Conservation (phyloP, 352 stramenopile genomes). For the Pythium diclinum region DNA sequence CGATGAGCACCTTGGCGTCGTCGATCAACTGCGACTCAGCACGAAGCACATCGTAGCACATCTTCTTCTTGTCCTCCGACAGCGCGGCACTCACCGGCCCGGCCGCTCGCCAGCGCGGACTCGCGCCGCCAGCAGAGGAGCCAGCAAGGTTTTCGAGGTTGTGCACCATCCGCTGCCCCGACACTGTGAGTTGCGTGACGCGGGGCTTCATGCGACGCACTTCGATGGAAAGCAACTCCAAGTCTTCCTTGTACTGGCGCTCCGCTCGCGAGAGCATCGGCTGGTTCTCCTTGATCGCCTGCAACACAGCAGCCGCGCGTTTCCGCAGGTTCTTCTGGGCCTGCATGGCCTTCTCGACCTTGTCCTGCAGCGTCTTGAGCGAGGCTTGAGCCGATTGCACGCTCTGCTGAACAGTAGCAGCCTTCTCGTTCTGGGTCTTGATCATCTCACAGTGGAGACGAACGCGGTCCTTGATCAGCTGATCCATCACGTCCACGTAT, state of each 20-base stretch:
- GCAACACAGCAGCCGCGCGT: conserved; percentile 67
- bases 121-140: conserved; percentile 24
- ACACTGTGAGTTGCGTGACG: conserved; percentile 66
- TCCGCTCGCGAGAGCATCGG: conserved; percentile 70
- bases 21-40: conserved; percentile 83
- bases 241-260: conserved; percentile 63
- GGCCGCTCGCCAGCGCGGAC: conserved; percentile 2
- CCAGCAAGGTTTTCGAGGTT: conserved; percentile 40
- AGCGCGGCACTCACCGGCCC: conserved; percentile 20
- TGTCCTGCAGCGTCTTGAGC: conserved; percentile 45
- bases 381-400: conserved; percentile 31
- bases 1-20: conserved; percentile 64
- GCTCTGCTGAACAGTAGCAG: conserved; percentile 37
- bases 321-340: conserved; percentile 75
- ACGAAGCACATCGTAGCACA: conserved; percentile 78
- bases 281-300: conserved; percentile 84
- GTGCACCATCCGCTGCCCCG: conserved; percentile 55
- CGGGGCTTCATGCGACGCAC: conserved; percentile 69
- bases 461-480: conserved; percentile 58
- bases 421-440: conserved; percentile 46
- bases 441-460: conserved; percentile 60
- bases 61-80: conserved; percentile 75
- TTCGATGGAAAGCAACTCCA: conserved; percentile 60
- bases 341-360: conserved; percentile 57
- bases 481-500: conserved; percentile 71